Evolutionary conservation across 1,284 basidiomycete genomes (phyloP), one percentile per base, ranked within the genome.

Genomic region (Vanrija sp.): DNA sequence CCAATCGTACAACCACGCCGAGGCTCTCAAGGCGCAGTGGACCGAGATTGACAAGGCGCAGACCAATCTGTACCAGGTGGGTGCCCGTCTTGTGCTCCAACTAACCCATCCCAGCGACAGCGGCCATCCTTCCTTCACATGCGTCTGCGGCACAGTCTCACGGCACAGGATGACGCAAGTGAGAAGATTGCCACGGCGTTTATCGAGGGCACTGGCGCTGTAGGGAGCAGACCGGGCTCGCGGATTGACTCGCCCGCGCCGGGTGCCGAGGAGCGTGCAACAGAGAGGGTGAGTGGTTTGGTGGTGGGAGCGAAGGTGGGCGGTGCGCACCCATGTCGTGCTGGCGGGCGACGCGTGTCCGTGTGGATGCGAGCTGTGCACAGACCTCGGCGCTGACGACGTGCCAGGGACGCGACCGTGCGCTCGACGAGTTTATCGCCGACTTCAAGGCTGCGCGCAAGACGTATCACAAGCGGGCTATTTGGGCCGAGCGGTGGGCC

Each of bases 401-500:
- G 25, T 16, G 20, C 16, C 57, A 66, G 64, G 48, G 44, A 6
- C 63, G 68, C 54, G 62, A 63, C 48, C 66, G 64, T 38, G 62
- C 72, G 9, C 82, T 93, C 20, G 92, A 95, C 58, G 84, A 87
- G 43, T 97, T 96, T 62, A 83, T 94, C 45, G 84, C 80, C 66
- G 85, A 91, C 68, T 95, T 92, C 78, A 90, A 86, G 68, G 89
- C 90, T 50, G 73, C 85, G 39, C 78, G 92, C 62, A 92, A 89
- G 76, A 80, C 82, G 16, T 95, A 92, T 72, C 92, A 96, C 72
- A 93, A 93, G 72, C 81, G 92, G 24, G 84, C 85, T 4, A 86
- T 94, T 71, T 94, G 89, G 87, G 83, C 85, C 18, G 88, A 92
- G 66, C 81, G 87, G 63, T 94, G 91, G 89, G 78, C 84, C 1